Conservation (phyloP, 257 asterid species). For the Henckelia pumila region DNA sequence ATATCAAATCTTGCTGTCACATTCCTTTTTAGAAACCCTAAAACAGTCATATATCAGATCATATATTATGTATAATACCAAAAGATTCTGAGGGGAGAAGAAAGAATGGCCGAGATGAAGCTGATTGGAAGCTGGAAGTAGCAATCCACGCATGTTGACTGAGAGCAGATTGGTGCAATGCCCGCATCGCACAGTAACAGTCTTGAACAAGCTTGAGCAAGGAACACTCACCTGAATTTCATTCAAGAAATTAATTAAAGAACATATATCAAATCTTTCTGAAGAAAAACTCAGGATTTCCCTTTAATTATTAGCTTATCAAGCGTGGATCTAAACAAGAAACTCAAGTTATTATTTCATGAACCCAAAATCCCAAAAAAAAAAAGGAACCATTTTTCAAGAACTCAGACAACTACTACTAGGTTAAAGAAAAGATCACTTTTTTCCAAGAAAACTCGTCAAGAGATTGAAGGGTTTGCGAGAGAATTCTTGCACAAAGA, state of each 20-base stretch:
- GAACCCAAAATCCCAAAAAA: not conserved
- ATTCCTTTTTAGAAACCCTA: constrained; percentile 23
- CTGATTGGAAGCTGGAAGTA: constrained; percentile 75
- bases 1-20: not conserved
- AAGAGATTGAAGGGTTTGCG: constrained; percentile 2
- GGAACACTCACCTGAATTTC: constrained; percentile 81
- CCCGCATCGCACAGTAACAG: constrained; percentile 93
- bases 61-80: constrained; percentile 35
- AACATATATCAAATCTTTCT: not conserved
- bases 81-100: constrained; percentile 89
- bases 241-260: not conserved
- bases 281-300: not conserved
- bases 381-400: not conserved
- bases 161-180: constrained; percentile 96
- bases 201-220: constrained; percentile 90
- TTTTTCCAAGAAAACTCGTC: not conserved
- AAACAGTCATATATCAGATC: not conserved
- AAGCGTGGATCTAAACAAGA: not conserved
- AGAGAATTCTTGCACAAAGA: not conserved
- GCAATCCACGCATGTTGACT: constrained; percentile 80
- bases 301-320: too few relatives aligned
- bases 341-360: too few relatives aligned
- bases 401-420: not conserved
- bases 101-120: constrained; percentile 81
- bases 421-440: not conserved